phyloP scores from a whole-genome alignment of 2,329 filamentous ascomycete genomes.

The Corniculantispora saksenae region DNA sequence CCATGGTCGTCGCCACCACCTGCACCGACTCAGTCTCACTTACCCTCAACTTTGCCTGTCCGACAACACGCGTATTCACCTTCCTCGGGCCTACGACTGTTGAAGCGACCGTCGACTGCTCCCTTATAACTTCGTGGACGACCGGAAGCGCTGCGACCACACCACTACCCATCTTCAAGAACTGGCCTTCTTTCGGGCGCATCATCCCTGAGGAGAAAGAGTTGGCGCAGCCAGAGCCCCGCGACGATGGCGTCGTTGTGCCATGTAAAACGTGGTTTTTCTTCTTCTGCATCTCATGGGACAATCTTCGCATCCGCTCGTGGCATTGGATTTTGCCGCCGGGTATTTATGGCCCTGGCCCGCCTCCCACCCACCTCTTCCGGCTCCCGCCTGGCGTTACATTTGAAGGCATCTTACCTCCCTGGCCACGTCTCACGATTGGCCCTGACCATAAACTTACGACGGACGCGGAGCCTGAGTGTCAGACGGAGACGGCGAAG shows the following conservation, averaged over 20 bases:
- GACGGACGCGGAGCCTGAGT: slow-evolving; percentile 20
- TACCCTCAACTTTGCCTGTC: slow-evolving; percentile 21
- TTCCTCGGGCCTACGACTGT: slow-evolving; percentile 23
- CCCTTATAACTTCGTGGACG: slow-evolving; percentile 9
- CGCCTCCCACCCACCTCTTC: slow-evolving; percentile 19
- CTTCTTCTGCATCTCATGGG: slow-evolving; percentile 25
- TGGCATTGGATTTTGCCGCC: slow-evolving; percentile 21
- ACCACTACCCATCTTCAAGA: slow-evolving; percentile 19
- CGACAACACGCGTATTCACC: slow-evolving; percentile 18
- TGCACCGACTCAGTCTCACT: background rate
- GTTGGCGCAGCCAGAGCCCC: slow-evolving; percentile 19
- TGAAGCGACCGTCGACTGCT: slow-evolving; percentile 14
- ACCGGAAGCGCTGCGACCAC: slow-evolving; percentile 16
- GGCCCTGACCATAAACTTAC: slow-evolving; percentile 17
- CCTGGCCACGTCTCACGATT: slow-evolving; percentile 24
- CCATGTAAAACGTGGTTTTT: slow-evolving; percentile 25
- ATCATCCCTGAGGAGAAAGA: slow-evolving; percentile 2
- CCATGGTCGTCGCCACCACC: slow-evolving; percentile 6
- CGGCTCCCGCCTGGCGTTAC: slow-evolving; percentile 18
- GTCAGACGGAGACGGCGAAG: slow-evolving; percentile 20
- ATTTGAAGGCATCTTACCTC: slow-evolving; percentile 22
- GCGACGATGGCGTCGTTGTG: slow-evolving; percentile 20
- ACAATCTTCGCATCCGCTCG: slow-evolving; percentile 15
- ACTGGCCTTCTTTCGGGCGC: background rate
- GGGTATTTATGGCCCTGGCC: slow-evolving; percentile 23